phyloP scores from a whole-genome alignment of 345 rosid genomes.

The Murraya paniculata region DNA sequence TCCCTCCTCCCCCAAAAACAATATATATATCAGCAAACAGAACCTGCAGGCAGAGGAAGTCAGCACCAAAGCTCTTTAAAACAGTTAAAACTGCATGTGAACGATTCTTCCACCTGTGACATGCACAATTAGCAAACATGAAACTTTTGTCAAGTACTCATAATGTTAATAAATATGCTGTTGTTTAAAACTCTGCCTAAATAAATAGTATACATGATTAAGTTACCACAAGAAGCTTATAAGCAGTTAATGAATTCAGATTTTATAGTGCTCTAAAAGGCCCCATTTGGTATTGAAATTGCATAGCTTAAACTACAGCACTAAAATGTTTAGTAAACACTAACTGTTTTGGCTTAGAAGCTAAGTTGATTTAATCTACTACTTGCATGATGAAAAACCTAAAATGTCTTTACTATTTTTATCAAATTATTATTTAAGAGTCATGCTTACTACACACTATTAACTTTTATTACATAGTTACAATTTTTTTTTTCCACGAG shows the following conservation, averaged over 20 bases:
- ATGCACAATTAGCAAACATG: slow-evolving; percentile 12
- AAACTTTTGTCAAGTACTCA: neutral
- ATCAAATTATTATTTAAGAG: too few species aligned
- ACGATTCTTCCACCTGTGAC: slow-evolving; percentile 80
- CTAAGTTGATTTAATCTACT: too few species aligned
- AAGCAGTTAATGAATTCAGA: neutral
- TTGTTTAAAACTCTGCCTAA: neutral
- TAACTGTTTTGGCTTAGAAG: accelerated
- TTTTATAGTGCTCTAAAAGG: too few species aligned
- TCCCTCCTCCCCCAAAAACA: neutral
- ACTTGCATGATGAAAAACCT: too few species aligned
- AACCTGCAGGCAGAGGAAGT: slow-evolving; percentile 91
- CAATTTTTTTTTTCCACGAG: too few species aligned
- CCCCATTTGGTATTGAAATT: too few species aligned
- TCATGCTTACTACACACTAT: too few species aligned
- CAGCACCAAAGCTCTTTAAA: slow-evolving; percentile 56
- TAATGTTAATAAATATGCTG: neutral
- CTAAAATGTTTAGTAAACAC: too few species aligned
- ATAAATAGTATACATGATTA: neutral
- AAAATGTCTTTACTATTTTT: too few species aligned
- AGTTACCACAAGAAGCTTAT: neutral
- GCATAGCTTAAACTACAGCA: too few species aligned
- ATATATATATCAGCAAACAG: neutral
- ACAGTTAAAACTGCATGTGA: slow-evolving; percentile 64
- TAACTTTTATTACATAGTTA: too few species aligned